Evolutionary conservation across 2,329 filamentous ascomycete genomes (phyloP).

Genomic region (Pezicula rhizophila): DNA sequence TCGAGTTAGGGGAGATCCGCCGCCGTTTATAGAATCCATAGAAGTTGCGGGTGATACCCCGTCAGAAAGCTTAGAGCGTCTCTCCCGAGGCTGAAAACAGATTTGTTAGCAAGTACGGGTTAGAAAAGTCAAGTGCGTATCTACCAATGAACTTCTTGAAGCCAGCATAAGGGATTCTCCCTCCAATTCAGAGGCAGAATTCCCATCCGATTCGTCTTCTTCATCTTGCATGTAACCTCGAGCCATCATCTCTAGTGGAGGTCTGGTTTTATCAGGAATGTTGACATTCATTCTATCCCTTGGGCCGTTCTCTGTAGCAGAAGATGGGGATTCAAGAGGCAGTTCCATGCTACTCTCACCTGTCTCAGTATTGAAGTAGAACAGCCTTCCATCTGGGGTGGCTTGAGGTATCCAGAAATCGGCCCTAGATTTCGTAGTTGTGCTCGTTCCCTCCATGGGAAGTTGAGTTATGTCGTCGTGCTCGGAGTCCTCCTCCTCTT

Average conservation of each 20-base stretch:
- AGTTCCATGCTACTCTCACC: conserved; percentile 92
- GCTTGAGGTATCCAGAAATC: conserved; percentile 99
- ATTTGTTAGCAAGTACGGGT: conserved; percentile 18
- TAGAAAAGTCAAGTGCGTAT: conserved; percentile 21
- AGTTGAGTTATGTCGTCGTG: conserved; percentile 50
- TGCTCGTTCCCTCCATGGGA: conserved; percentile 62
- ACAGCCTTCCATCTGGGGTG: conserved; percentile 84
- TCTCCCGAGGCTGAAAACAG: conserved; percentile 47
- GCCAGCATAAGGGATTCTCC: conserved; percentile 66
- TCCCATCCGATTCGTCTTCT: conserved; percentile 78
- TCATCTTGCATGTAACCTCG: conserved; percentile 77
- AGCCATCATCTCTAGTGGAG: conserved; percentile 86
- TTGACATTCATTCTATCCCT: conserved; percentile 82
- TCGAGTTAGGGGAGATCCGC: conserved; percentile 52
- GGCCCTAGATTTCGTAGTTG: conserved; percentile 70
- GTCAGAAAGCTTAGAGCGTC: conserved; percentile 52
- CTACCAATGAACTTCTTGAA: conserved; percentile 64
- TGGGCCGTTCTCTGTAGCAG: conserved; percentile 75
- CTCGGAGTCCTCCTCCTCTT: conserved; percentile 62
- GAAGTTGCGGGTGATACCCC: conserved; percentile 81
- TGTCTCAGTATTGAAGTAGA: conserved; percentile 98
- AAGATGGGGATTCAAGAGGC: conserved; percentile 83
- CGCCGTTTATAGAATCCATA: conserved; percentile 77
- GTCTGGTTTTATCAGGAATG: conserved; percentile 83
- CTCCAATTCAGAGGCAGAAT: conserved; percentile 81